Evolutionary conservation across 805 yeast species (phyloP).

Genomic region (Spencermartinsiella europaea): DNA sequence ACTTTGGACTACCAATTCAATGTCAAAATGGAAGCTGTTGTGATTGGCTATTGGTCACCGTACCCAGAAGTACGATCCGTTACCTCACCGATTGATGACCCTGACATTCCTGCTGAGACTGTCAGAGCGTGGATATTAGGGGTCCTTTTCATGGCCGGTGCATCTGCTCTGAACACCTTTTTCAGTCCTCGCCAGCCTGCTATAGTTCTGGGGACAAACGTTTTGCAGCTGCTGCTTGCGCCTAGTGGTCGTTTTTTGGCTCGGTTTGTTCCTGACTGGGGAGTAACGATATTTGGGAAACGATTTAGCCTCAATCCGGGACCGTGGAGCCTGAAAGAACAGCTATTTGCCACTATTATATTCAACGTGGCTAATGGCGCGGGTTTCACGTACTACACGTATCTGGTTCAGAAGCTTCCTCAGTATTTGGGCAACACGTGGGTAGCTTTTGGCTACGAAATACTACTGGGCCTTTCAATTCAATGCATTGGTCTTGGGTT

Average conservation of each 20-base stretch:
- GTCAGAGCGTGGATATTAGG: conserved; percentile 39
- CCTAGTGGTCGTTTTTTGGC: conserved; percentile 27
- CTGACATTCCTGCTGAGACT: conserved; percentile 42
- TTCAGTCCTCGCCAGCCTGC: no score
- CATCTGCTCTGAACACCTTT: conserved; percentile 29
- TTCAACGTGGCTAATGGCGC: conserved; percentile 10
- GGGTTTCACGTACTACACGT: conserved; percentile 16
- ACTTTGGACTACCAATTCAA: conserved; percentile 29
- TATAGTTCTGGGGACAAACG: background rate
- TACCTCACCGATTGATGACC: conserved; percentile 48
- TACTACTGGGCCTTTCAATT: conserved; percentile 42
- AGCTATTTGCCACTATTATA: conserved; percentile 49
- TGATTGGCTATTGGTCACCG: conserved; percentile 41
- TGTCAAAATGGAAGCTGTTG: conserved; percentile 38
- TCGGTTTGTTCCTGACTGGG: background rate
- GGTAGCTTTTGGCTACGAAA: conserved; percentile 42
- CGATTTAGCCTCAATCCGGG: conserved; percentile 62
- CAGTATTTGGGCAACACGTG: conserved; percentile 22
- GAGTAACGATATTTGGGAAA: background rate
- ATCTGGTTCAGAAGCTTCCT: conserved; percentile 22
- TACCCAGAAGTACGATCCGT: conserved; percentile 57
- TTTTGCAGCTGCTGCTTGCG: background rate
- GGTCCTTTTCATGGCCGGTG: conserved; percentile 39
- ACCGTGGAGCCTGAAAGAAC: conserved; percentile 59
- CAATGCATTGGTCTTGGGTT: conserved; percentile 50